phyloP scores from a whole-genome alignment of 148 eudicot species.

The Fallopia convolvulus region DNA sequence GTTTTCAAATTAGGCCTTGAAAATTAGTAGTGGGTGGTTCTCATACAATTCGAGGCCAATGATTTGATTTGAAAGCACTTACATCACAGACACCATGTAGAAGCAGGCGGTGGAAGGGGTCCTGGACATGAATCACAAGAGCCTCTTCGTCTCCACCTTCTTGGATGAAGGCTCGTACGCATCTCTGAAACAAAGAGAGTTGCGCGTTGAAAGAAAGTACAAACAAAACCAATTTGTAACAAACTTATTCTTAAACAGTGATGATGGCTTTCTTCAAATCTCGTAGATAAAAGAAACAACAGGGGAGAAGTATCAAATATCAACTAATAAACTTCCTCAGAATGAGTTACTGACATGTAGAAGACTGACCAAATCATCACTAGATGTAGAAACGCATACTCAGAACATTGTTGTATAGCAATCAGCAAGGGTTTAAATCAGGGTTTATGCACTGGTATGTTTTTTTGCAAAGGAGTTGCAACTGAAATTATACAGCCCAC shows the following conservation, averaged over 20 bases:
- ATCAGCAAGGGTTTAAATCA: background rate
- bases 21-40: background rate
- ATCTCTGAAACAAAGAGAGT: conserved; percentile 32
- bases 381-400: background rate
- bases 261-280: background rate
- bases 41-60: background rate
- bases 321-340: background rate
- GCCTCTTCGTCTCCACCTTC: conserved; percentile 43
- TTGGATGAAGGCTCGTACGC: conserved; percentile 52
- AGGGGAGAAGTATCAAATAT: background rate
- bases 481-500: background rate
- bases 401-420: background rate
- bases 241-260: background rate
- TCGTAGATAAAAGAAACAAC: background rate
- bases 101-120: conserved; percentile 81
- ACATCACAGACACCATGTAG: conserved; percentile 98
- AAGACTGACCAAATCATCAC: background rate
- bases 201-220: background rate
- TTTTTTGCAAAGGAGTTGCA: background rate
- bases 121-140: conserved; percentile 62
- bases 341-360: background rate
- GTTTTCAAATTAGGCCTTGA: background rate
- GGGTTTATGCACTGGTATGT: background rate
- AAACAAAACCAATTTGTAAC: background rate
- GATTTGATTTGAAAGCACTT: conserved; percentile 5